phyloP scores from a whole-genome alignment of 1,284 basidiomycete genomes.

The Ustilago xerochloae region DNA sequence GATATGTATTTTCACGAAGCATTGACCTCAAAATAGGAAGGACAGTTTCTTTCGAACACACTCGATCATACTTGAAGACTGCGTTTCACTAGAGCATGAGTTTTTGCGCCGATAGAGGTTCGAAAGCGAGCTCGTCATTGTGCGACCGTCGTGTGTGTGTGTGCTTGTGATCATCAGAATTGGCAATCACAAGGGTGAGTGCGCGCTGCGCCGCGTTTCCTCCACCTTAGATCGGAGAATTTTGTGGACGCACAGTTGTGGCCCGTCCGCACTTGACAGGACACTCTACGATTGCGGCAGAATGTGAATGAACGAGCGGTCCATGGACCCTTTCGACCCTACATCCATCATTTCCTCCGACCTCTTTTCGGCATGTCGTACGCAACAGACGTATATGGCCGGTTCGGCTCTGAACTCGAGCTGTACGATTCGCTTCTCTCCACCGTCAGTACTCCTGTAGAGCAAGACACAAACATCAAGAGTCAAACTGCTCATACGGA shows the following conservation, averaged over 20 bases:
- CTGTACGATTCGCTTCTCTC: constrained; percentile 48
- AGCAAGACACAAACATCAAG: constrained; percentile 1
- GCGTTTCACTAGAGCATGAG: too few relatives aligned
- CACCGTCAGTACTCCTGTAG: constrained; percentile 22
- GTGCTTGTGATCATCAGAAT: too few relatives aligned
- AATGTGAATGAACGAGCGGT: background rate
- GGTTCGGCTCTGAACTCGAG: constrained; percentile 42
- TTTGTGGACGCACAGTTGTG: background rate
- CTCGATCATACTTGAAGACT: too few relatives aligned
- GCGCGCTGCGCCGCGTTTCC: too few relatives aligned
- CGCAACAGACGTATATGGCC: constrained; percentile 37
- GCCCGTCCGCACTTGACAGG: background rate
- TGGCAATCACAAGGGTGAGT: too few relatives aligned
- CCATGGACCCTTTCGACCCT: background rate
- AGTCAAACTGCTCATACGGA: constrained; percentile 6
- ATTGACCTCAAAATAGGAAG: background rate
- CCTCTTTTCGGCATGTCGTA: constrained; percentile 27
- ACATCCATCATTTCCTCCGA: background rate
- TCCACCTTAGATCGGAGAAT: background rate
- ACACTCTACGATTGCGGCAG: too few relatives aligned
- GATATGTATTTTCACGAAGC: background rate
- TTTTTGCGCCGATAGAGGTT: too few relatives aligned
- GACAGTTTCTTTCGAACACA: background rate
- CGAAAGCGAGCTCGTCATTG: too few relatives aligned
- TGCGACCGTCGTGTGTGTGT: too few relatives aligned